Conservation (phyloP, 139 green algal species). For the Coelastrella sp. region DNA sequence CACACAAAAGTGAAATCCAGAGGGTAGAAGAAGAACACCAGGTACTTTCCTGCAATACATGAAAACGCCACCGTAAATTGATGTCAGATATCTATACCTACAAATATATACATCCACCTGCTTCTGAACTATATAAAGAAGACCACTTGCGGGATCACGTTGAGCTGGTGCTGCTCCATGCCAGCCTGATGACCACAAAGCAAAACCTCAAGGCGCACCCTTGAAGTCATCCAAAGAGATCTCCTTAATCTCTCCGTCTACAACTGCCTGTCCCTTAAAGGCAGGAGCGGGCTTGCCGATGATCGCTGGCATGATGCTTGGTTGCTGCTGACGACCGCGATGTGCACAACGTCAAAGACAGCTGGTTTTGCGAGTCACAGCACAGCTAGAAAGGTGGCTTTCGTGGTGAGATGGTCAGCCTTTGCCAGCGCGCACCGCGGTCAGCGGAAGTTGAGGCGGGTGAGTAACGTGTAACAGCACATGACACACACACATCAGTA, state of each 20-base stretch:
- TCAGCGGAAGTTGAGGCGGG: not conserved
- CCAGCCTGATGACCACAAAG: not conserved
- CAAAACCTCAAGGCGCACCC: constrained; percentile 38
- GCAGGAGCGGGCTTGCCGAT: constrained; percentile 57
- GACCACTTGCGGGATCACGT: not conserved
- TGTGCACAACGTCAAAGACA: too few relatives aligned
- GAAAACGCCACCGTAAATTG: not conserved
- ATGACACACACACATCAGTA: not conserved
- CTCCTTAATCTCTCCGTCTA: constrained; percentile 75
- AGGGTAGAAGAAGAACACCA: constrained; percentile 99
- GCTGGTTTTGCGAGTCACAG: too few relatives aligned
- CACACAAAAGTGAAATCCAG: constrained; percentile 74
- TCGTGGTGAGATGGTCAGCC: too few relatives aligned
- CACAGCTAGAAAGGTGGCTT: too few relatives aligned
- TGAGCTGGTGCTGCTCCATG: not conserved
- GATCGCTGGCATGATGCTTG: constrained; percentile 53
- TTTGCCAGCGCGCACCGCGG: not conserved
- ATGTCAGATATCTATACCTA: too few relatives aligned
- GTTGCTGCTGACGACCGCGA: not conserved
- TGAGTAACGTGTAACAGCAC: constrained; percentile 6
- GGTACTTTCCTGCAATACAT: constrained; percentile 89
- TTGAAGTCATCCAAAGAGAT: constrained; percentile 79
- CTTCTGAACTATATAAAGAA: not conserved
- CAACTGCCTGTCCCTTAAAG: constrained; percentile 67
- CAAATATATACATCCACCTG: too few relatives aligned